A percentile compares a stretch with the other conserved stretches of the same genome.
Evolutionary conservation across 352 stramenopile species (phyloP).

Genomic region (Phytophthora citricola): DNA sequence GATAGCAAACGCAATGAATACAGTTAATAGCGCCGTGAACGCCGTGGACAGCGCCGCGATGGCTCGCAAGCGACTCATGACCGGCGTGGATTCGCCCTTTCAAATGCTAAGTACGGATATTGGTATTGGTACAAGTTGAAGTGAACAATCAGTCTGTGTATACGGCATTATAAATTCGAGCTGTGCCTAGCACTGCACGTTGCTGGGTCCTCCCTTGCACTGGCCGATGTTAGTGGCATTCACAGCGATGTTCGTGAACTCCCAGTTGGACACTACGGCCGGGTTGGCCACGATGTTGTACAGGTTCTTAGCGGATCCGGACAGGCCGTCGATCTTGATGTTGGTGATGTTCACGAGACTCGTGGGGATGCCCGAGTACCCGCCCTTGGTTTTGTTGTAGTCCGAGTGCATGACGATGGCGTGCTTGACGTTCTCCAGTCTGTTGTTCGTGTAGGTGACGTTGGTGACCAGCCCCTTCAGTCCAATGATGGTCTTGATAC

Average conservation of each 20-base stretch:
- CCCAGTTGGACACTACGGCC: conserved; percentile 35
- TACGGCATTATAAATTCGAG: conserved; percentile 1
- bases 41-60: conserved; percentile 29
- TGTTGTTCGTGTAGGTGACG: conserved; percentile 16
- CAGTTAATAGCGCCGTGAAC: conserved; percentile 33
- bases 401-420: conserved; percentile 18
- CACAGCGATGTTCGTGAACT: conserved; percentile 21
- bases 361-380: conserved; percentile 16
- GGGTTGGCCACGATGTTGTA: conserved; percentile 38
- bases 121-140: conserved; percentile 1
- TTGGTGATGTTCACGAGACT: conserved; percentile 42
- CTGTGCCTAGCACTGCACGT: conserved; percentile 17
- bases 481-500: conserved; percentile 29
- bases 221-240: conserved; percentile 20
- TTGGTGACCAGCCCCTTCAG: conserved; percentile 20
- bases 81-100: background rate
- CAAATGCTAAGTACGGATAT: background rate
- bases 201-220: conserved; percentile 16
- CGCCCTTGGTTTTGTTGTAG: conserved; percentile 11
- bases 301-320: conserved; percentile 21
- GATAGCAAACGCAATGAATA: conserved; percentile 42
- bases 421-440: conserved; percentile 10
- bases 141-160: conserved; percentile 4
- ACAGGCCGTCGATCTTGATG: conserved; percentile 17
- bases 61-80: conserved; percentile 33